A percentile compares a stretch with the other conserved stretches of the same genome.
Conservation (phyloP, 176 grass and related monocot species). For the Ampelocalamus luodianensis region DNA sequence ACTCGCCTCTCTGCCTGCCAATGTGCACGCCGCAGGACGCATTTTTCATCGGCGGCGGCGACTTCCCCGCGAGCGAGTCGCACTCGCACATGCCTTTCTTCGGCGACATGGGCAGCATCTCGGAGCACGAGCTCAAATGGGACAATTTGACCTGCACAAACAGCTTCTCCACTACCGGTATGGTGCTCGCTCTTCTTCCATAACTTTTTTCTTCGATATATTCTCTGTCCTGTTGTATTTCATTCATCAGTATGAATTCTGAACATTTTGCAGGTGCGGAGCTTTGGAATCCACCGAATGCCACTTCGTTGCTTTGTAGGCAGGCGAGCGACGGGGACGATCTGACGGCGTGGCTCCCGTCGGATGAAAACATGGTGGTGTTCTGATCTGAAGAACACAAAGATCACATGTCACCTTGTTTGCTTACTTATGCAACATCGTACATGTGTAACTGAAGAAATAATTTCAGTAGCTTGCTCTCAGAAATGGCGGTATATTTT, state of each 20-base stretch:
- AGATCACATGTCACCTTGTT: neutral
- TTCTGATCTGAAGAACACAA: conserved; percentile 28
- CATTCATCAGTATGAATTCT: neutral
- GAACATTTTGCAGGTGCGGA: conserved; percentile 51
- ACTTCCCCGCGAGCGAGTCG: neutral
- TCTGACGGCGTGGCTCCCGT: conserved; percentile 43
- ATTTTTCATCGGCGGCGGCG: conserved; percentile 45
- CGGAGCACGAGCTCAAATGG: conserved; percentile 52
- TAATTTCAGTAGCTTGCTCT: conserved; percentile 15
- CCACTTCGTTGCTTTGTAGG: conserved; percentile 66
- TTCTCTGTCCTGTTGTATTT: neutral
- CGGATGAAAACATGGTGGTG: conserved; percentile 67
- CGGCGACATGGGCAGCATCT: conserved; percentile 35
- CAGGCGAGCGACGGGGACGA: conserved; percentile 86
- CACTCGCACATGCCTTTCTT: conserved; percentile 20
- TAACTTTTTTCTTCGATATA: neutral
- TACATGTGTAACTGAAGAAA: neutral
- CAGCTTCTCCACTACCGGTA: conserved; percentile 1
- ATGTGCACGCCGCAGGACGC: conserved; percentile 39
- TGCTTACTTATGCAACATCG: no score
- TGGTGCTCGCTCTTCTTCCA: neutral
- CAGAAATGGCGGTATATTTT: conserved; percentile 54
- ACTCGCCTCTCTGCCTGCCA: neutral
- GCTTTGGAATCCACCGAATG: conserved; percentile 43
- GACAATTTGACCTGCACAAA: conserved; percentile 12